Base-by-base conservation (phyloP, 164 flowering plant genomes). In the Vitis rotundifolia region DNA sequence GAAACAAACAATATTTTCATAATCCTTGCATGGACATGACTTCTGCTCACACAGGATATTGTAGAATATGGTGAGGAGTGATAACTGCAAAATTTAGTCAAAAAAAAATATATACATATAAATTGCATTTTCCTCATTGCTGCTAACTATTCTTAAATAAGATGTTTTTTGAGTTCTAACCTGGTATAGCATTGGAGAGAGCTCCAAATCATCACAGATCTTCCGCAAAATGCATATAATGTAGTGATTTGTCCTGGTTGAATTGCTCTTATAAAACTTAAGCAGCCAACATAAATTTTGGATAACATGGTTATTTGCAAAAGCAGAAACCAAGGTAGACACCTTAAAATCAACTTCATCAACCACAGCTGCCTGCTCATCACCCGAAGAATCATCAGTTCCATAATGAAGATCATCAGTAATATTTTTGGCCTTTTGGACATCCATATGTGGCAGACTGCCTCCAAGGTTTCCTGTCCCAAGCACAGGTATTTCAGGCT, bases 101-200 rank as follows among this genome's bases (percentile, higher is more conserved):
- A 71, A 14, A 55, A 61, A 67, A 54, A 28, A 31, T 22, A 31
- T 4, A 6, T 31, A 31, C 44, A 31, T 4, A 31, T 31, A 4
- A 31, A 31, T 31, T 31, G 44, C 44, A 31, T 31, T 31, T 31
- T 31, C 44, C 7, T 31, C 44, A 31, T 4, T 31, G 44, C 7
- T 54, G 57, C 11, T 29, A 12, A 66, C 65, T 13, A 60, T 49
- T 49, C 63, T 59, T 15, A 19, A 69, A 7, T 59, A 57, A 66
- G 37, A 72, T 60, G 37, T 31, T 31, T 31, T 22, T 37, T 9
- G 49, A 37, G 9, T 50, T 26, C 68, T 66, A 8, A 93, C 99
- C 99, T 96, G 98, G 83, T 90, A 96, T 60, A 96, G 78, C 93
- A 96, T 93, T 44, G 99, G 98, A 68, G 93, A 81, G 47, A 93